A percentile compares a stretch with the other conserved stretches of the same genome.
Conservation (phyloP, 202 grass and related monocot species). For the Miscanthus sacchariflorus region DNA sequence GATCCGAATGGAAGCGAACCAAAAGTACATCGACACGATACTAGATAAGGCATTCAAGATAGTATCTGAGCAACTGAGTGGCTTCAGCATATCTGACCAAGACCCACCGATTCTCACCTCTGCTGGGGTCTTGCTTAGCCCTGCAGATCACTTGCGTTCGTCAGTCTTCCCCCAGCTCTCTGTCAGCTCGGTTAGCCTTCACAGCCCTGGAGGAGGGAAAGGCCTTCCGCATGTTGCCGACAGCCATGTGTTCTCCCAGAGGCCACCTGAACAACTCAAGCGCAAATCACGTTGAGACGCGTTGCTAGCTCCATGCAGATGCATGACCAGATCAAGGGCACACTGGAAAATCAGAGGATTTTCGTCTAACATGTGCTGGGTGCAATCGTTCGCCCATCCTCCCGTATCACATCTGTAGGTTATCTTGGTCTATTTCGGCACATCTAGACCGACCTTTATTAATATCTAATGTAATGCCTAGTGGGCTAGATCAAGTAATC, state of each 20-base stretch:
- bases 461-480: conserved; percentile 22
- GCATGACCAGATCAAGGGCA: background rate
- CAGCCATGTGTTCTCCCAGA: conserved; percentile 58
- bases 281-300: conserved; percentile 52
- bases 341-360: background rate
- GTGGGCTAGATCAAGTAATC: conserved; percentile 25
- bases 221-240: conserved; percentile 22
- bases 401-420: background rate
- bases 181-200: conserved; percentile 62
- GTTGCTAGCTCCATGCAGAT: background rate
- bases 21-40: conserved; percentile 76
- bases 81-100: conserved; percentile 55
- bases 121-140: conserved; percentile 35
- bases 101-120: conserved; percentile 47
- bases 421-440: background rate
- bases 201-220: conserved; percentile 50
- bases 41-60: conserved; percentile 75
- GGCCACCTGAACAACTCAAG: conserved; percentile 53
- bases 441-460: conserved; percentile 26
- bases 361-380: background rate
- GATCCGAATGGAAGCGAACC: conserved; percentile 75
- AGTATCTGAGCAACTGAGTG: conserved; percentile 72
- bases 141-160: conserved; percentile 55
- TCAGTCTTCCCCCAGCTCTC: conserved; percentile 67
- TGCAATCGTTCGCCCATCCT: background rate